Evolutionary conservation across 2,329 filamentous ascomycete genomes (phyloP).

Genomic region (Botryotinia calthae): DNA sequence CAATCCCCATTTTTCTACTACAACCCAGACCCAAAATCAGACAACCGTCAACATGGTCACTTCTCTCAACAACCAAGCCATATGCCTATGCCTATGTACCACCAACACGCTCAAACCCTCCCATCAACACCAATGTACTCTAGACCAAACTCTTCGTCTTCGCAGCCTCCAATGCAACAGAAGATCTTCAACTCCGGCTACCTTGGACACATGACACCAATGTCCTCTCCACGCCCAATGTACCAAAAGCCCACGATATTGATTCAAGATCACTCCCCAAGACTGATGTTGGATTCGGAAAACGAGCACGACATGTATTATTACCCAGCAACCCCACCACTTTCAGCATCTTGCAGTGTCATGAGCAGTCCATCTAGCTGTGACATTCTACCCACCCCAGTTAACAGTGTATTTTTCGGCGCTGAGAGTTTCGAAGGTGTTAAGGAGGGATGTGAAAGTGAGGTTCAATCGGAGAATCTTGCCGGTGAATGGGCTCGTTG

Average conservation of each 20-base stretch:
- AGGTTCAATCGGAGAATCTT: conserved; percentile 69
- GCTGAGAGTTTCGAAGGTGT: conserved; percentile 64
- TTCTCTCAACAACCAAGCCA: conserved; percentile 60
- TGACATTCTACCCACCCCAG: conserved; percentile 76
- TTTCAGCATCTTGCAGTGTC: conserved; percentile 80
- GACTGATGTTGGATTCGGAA: conserved; percentile 71
- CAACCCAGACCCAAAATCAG: conserved; percentile 70
- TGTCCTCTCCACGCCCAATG: conserved; percentile 71
- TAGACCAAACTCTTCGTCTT: conserved; percentile 62
- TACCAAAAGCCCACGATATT: conserved; percentile 73
- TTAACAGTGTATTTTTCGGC: conserved; percentile 75
- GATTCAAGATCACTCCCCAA: conserved; percentile 55
- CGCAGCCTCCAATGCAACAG: conserved; percentile 49
- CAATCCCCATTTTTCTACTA: conserved; percentile 86
- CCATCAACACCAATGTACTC: conserved; percentile 64
- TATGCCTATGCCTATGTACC: conserved; percentile 53
- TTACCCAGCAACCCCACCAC: conserved; percentile 81
- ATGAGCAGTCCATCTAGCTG: conserved; percentile 81
- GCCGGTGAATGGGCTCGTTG: conserved; percentile 74
- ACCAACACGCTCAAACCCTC: conserved; percentile 51
- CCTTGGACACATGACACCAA: conserved; percentile 60
- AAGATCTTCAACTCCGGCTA: conserved; percentile 37
- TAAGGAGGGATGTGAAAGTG: conserved; percentile 70
- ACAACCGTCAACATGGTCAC: conserved; percentile 71
- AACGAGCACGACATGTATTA: conserved; percentile 63